Conservation (phyloP, 805 yeast species). For the Saccharomycopsis sp. region DNA sequence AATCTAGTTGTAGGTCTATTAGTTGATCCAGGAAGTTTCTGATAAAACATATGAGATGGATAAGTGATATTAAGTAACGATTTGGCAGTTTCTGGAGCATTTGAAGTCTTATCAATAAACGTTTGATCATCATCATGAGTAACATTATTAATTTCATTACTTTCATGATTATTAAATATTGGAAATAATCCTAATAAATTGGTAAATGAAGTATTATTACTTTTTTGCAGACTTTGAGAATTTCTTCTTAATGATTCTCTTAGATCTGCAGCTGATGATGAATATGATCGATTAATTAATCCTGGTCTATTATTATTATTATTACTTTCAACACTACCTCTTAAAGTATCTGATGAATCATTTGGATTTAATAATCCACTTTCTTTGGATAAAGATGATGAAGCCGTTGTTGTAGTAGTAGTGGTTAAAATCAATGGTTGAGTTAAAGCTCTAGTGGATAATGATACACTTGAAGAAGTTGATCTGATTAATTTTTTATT, state of each 20-base stretch:
- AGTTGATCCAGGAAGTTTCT: constrained; percentile 3
- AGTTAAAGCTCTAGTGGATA: not conserved
- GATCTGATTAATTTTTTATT: not conserved
- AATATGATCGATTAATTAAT: not conserved
- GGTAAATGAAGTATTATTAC: constrained; percentile 15
- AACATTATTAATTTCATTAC: too few species aligned
- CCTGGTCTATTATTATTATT: not conserved
- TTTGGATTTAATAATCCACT: too few species aligned
- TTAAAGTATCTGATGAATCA: not conserved
- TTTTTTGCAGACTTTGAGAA: too few species aligned
- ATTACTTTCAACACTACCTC: not conserved
- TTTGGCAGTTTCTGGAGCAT: constrained; percentile 17
- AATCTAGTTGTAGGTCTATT: too few species aligned
- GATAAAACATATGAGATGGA: constrained; percentile 17
- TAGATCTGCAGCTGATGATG: not conserved
- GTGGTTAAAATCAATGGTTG: not conserved
- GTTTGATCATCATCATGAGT: too few species aligned
- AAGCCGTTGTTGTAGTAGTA: not conserved
- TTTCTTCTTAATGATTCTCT: not conserved
- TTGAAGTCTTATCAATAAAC: too few species aligned
- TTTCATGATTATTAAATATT: constrained; percentile 1
- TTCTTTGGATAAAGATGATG: not conserved
- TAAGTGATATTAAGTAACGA: constrained; percentile 14
- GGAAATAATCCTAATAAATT: constrained; percentile 11
- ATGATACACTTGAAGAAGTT: not conserved